These are phyloP conservation scores for Somion occarium DNA, from an alignment of 1,284 basidiomycete species.

Conservation along the genomic window DNA sequence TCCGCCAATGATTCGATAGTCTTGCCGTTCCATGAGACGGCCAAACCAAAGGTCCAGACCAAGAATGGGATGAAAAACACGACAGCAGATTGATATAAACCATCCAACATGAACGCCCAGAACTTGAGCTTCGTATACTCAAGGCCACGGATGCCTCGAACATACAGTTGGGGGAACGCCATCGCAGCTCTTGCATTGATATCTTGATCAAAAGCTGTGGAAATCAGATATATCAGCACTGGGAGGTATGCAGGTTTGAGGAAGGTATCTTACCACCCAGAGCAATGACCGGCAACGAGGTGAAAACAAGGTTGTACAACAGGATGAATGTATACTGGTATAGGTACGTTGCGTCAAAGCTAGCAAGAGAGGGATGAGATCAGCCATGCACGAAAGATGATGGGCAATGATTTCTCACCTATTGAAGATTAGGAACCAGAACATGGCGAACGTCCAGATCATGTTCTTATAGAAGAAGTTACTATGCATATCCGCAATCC, in stretches of 20 bases:
- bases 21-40: slow-evolving; percentile 69
- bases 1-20: slow-evolving; percentile 79
- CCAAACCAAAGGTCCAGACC: slow-evolving; percentile 62
- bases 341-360: slow-evolving; percentile 92
- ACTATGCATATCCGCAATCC: slow-evolving; percentile 95
- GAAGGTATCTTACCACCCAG: slow-evolving; percentile 64
- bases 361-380: slow-evolving; percentile 34
- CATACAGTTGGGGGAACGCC: slow-evolving; percentile 91
- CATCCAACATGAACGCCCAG: slow-evolving; percentile 94
- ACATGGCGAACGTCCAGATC: slow-evolving; percentile 89
- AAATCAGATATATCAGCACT: neutral
- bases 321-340: slow-evolving; percentile 95
- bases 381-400: slow-evolving; percentile 10
- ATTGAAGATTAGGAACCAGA: slow-evolving; percentile 93
- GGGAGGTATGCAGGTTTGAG: slow-evolving; percentile 6
- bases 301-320: slow-evolving; percentile 90
- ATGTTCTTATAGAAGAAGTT: slow-evolving; percentile 99
- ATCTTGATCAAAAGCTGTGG: slow-evolving; percentile 89
- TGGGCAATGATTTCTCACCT: slow-evolving; percentile 39
- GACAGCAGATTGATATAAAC: slow-evolving; percentile 87
- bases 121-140: slow-evolving; percentile 93
- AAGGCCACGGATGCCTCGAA: slow-evolving; percentile 87
- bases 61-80: slow-evolving; percentile 90
- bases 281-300: slow-evolving; percentile 87
- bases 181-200: slow-evolving; percentile 87